Percentiles rank a stretch among this genome's conserved stretches.
Evolutionary conservation across 305 asterid genomes (phyloP).

Genomic region (Plantago coronopus): DNA sequence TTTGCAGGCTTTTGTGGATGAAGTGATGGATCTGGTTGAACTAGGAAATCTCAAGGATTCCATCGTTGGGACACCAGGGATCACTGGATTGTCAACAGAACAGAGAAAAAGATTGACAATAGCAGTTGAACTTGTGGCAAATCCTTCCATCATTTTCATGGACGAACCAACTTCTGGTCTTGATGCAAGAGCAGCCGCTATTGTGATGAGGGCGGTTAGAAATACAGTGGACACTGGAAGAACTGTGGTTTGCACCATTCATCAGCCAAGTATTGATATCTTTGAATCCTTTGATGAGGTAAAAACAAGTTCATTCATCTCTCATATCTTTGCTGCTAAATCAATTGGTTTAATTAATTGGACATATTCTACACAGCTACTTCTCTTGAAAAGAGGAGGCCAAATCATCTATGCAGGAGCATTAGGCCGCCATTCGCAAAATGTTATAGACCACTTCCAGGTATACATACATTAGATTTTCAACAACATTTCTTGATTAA

Average conservation of each 20-base stretch:
- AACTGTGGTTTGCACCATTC: slow-evolving; percentile 77
- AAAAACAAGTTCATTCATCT: not conserved
- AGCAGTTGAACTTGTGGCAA: slow-evolving; percentile 80
- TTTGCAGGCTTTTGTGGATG: slow-evolving; percentile 58
- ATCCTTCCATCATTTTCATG: slow-evolving; percentile 78
- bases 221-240: slow-evolving; percentile 72
- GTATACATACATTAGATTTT: slow-evolving; percentile 20
- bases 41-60: slow-evolving; percentile 47
- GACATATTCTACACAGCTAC: slow-evolving; percentile 29
- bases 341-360: not conserved
- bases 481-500: not conserved
- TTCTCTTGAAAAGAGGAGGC: slow-evolving; percentile 62
- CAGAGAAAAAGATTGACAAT: slow-evolving; percentile 74
- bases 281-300: slow-evolving; percentile 84
- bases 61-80: slow-evolving; percentile 67
- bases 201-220: slow-evolving; percentile 74
- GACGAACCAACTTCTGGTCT: slow-evolving; percentile 83
- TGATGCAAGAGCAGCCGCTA: slow-evolving; percentile 86
- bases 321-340: not conserved
- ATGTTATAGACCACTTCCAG: slow-evolving; percentile 51
- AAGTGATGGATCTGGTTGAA: slow-evolving; percentile 81
- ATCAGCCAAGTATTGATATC: slow-evolving; percentile 74
- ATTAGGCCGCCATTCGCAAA: slow-evolving; percentile 44
- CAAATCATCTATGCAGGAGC: slow-evolving; percentile 64
- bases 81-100: slow-evolving; percentile 71